These are phyloP conservation scores for Diaporthe sp. DNA, from an alignment of 2,329 filamentous ascomycete genomes.

Conservation along the genomic window DNA sequence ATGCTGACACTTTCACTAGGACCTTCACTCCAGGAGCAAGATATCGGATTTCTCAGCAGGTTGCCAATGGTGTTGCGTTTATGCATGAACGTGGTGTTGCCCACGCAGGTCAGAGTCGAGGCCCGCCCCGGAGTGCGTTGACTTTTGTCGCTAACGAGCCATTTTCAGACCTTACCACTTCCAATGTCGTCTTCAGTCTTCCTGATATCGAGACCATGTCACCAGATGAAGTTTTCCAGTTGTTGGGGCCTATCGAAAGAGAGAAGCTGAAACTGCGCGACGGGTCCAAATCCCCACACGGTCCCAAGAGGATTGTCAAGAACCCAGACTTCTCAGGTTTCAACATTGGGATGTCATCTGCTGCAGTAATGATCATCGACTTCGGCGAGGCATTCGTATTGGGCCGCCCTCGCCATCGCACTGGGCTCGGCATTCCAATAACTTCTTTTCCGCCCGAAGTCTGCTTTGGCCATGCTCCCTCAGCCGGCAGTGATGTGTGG, in stretches of 20 bases:
- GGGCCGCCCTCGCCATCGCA: constrained; percentile 4
- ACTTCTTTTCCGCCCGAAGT: constrained; percentile 26
- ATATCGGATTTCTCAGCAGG: constrained; percentile 9
- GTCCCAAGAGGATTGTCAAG: constrained; percentile 17
- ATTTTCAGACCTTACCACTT: constrained; percentile 5
- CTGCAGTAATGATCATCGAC: constrained; percentile 31
- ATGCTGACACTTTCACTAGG: not conserved
- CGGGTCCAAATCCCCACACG: not conserved
- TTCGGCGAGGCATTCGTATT: constrained; percentile 24
- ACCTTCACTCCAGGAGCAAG: not conserved
- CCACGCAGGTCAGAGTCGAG: constrained; percentile 3
- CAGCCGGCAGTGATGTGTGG: constrained; percentile 27
- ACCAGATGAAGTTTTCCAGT: constrained; percentile 10
- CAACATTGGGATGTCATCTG: not conserved
- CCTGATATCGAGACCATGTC: constrained; percentile 13
- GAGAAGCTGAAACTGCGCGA: constrained; percentile 27
- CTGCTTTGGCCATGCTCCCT: constrained; percentile 7
- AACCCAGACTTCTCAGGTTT: constrained; percentile 27
- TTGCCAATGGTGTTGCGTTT: constrained; percentile 2
- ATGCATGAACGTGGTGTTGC: constrained; percentile 21
- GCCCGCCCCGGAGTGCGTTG: too few relatives aligned
- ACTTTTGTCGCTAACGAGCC: not conserved
- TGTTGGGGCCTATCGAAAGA: not conserved
- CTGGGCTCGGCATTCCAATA: constrained; percentile 30
- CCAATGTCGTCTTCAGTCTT: constrained; percentile 28